These are phyloP conservation scores for Rhizophagus clarus DNA, from an alignment of 192 early-diverging fungal genomes.

Conservation along the genomic window DNA sequence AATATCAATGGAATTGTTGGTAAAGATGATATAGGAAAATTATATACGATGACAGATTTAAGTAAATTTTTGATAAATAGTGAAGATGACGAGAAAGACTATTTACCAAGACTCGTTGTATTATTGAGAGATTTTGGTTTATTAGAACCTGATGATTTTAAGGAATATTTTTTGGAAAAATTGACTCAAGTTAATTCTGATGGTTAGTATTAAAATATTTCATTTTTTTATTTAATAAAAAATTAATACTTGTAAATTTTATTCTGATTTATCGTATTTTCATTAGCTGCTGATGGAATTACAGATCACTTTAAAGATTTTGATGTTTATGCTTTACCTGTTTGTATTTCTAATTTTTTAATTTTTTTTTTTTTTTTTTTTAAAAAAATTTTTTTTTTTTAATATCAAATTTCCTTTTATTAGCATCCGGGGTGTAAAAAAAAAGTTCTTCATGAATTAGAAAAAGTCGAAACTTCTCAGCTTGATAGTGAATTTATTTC, in stretches of 20 bases:
- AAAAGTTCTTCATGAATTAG: background rate
- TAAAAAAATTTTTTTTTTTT: background rate
- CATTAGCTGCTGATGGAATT: slow-evolving; percentile 10
- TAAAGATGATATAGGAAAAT: slow-evolving; percentile 19
- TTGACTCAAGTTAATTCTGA: slow-evolving; percentile 8
- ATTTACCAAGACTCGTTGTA: slow-evolving; percentile 18
- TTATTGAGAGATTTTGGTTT: slow-evolving; percentile 25
- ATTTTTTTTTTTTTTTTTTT: background rate
- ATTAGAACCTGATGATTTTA: background rate
- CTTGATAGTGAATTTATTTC: background rate
- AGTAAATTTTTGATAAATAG: slow-evolving; percentile 11
- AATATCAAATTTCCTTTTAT: background rate
- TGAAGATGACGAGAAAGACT: background rate
- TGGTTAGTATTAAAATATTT: background rate
- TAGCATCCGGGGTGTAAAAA: background rate
- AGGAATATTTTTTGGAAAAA: slow-evolving; percentile 16
- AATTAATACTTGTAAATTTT: background rate
- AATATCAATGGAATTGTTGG: slow-evolving; percentile 29
- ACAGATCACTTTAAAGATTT: slow-evolving; percentile 9
- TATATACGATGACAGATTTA: slow-evolving; percentile 27
- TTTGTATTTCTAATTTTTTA: background rate
- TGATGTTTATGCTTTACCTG: slow-evolving; percentile 5
- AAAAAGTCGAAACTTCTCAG: background rate
- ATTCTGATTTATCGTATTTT: background rate
- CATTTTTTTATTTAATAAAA: background rate